Conservation (phyloP, 2,329 filamentous ascomycete genomes). For the Pseudogymnoascus sp. region DNA sequence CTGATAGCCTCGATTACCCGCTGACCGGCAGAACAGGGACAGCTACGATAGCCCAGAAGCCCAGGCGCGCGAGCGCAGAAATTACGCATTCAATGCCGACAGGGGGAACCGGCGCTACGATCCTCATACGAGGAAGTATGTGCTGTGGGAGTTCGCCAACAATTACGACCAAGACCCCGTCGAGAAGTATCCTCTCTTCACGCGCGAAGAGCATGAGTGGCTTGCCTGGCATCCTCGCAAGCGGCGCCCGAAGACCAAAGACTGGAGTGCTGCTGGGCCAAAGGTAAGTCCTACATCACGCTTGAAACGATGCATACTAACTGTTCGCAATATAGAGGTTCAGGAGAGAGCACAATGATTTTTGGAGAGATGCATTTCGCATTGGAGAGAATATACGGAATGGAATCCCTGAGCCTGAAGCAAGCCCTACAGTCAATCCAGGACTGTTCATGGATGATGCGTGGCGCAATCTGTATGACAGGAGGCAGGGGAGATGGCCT, state of each 20-base stretch:
- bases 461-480: not conserved
- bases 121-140: constrained; percentile 24
- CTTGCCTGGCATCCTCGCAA: constrained; percentile 14
- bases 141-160: constrained; percentile 21
- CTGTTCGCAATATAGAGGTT: constrained; percentile 19
- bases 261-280: constrained; percentile 24
- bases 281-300: constrained; percentile 16
- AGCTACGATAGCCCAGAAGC: constrained; percentile 20
- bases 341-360: constrained; percentile 22
- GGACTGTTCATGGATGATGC: not conserved
- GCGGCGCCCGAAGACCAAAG: constrained; percentile 15
- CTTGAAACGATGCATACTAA: not conserved
- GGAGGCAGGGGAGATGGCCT: not conserved
- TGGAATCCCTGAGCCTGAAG: not conserved
- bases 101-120: constrained; percentile 24
- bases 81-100: constrained; percentile 10
- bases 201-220: constrained; percentile 16
- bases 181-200: constrained; percentile 23
- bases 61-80: constrained; percentile 7
- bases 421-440: not conserved
- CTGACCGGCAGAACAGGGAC: constrained; percentile 21
- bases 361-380: constrained; percentile 26
- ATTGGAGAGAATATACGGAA: constrained; percentile 13
- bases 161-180: constrained; percentile 3
- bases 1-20: too few species aligned